Evolutionary conservation across 2,329 filamentous ascomycete genomes (phyloP).

Genomic region (Purpureocillium lavendulum): DNA sequence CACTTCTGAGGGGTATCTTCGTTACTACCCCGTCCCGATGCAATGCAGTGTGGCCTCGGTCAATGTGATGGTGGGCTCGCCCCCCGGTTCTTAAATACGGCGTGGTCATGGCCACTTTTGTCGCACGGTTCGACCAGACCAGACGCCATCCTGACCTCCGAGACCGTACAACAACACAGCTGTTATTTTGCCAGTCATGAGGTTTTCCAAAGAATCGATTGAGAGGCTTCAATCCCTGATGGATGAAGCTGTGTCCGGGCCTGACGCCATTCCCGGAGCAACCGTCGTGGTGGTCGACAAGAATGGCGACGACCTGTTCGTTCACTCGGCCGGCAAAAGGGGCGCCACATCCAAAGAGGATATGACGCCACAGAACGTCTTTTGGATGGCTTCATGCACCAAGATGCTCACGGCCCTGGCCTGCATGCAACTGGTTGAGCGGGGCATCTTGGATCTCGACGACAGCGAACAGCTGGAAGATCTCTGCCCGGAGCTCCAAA

Average conservation of each 20-base stretch:
- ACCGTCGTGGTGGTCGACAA: slow-evolving; percentile 38
- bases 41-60: too few species aligned
- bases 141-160: too few species aligned
- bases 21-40: too few species aligned
- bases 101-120: too few species aligned
- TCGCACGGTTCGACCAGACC: too few species aligned
- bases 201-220: background rate
- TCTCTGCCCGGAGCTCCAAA: slow-evolving; percentile 40
- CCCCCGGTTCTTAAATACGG: too few species aligned
- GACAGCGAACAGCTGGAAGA: slow-evolving; percentile 35
- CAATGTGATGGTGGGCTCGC: too few species aligned
- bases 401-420: slow-evolving; percentile 46
- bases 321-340: slow-evolving; percentile 37
- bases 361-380: slow-evolving; percentile 53
- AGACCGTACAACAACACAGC: too few species aligned
- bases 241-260: slow-evolving; percentile 26
- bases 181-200: background rate
- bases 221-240: slow-evolving; percentile 14
- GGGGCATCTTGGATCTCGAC: slow-evolving; percentile 37
- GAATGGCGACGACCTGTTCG: slow-evolving; percentile 36
- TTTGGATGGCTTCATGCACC: slow-evolving; percentile 51
- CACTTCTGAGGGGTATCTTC: too few species aligned
- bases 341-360: slow-evolving; percentile 34
- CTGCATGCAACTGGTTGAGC: slow-evolving; percentile 50
- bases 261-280: slow-evolving; percentile 33